These are phyloP conservation scores for Misopates orontium DNA, from an alignment of 257 asterid species.

Conservation along the genomic window DNA sequence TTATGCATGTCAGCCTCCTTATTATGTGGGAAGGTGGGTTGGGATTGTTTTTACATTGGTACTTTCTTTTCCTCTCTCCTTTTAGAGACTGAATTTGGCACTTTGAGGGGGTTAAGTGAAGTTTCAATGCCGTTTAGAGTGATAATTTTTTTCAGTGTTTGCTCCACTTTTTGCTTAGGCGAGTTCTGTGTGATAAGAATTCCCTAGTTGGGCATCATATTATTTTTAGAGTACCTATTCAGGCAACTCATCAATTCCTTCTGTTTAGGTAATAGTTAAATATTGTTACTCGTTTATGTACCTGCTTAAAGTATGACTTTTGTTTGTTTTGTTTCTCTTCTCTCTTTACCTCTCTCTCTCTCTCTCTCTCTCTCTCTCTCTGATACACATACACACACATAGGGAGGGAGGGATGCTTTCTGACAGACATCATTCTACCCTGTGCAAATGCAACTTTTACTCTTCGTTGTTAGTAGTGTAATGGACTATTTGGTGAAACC, in stretches of 20 bases:
- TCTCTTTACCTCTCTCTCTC: background rate
- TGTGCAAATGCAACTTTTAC: background rate
- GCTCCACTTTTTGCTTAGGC: background rate
- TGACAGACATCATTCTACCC: background rate
- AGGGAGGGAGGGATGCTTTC: background rate
- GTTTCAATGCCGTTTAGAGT: background rate
- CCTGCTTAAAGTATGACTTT: conserved; percentile 4
- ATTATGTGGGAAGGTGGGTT: background rate
- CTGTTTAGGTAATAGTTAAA: background rate
- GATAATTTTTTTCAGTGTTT: background rate
- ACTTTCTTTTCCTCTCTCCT: background rate
- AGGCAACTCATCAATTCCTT: background rate
- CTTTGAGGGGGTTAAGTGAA: conserved; percentile 6
- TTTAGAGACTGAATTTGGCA: background rate
- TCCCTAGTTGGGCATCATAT: background rate
- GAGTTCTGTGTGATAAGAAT: background rate
- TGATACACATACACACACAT: background rate
- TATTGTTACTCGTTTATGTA: background rate
- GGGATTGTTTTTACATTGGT: background rate
- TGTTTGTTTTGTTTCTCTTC: background rate
- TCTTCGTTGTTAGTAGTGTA: background rate
- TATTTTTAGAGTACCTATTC: conserved; percentile 7
- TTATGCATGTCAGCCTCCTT: background rate
- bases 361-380: no score
- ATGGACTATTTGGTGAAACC: background rate